Evolutionary conservation across 192 early-diverging fungal genomes (phyloP), one percentile per base, ranked within the genome.

Genomic region (Backusella parvicylindrica): DNA sequence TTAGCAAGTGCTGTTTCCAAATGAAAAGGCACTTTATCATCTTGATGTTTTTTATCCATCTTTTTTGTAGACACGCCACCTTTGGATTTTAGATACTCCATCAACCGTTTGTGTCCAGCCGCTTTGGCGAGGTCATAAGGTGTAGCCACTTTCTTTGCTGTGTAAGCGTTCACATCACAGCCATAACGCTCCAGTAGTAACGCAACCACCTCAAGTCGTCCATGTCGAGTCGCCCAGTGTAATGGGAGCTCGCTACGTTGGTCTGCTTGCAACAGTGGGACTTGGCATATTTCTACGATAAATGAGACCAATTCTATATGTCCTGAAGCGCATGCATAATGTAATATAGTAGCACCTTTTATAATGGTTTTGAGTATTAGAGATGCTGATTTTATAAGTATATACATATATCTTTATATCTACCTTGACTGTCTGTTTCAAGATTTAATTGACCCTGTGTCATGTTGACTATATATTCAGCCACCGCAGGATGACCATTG

Each of bases 201-300:
- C 15, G 63, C 33, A 5, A 75, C 69, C 1, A 81, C 66, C 32
- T 77, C 80, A 6, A 81, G 13, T 67, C 72, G 41, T 12, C 80
- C 80, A 70, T 70, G 69, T 28, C 77, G 64, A 21, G 74, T 71
- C 1, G 81, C 81, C 74, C 76, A 79, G 43, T 82, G 81, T 11
- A 82, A 21, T 16, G 81, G 77, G 60, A 71, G 41, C 63, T 83
- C 81, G 3, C 72, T 75, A 32, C 66, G 66, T 6, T 71, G 35
- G 71, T 79, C 77, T 8, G 56, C 15, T 64, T 79, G 68, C 56
- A 72, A 65, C 23, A 70, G 18, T 31, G 74, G 71, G 0, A 77
- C 70, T 11, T 74, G 35, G 37, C 77, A 78, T 38, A 70, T 50
- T 69, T 53, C 56, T 3, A 78, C 63, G 13, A 83, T n/a, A 35